A percentile compares a stretch with the other conserved stretches of the same genome.
These are phyloP conservation scores for Fusarium pseudograminearum DNA, from an alignment of 2,329 filamentous ascomycete genomes.

Conservation along the genomic window DNA sequence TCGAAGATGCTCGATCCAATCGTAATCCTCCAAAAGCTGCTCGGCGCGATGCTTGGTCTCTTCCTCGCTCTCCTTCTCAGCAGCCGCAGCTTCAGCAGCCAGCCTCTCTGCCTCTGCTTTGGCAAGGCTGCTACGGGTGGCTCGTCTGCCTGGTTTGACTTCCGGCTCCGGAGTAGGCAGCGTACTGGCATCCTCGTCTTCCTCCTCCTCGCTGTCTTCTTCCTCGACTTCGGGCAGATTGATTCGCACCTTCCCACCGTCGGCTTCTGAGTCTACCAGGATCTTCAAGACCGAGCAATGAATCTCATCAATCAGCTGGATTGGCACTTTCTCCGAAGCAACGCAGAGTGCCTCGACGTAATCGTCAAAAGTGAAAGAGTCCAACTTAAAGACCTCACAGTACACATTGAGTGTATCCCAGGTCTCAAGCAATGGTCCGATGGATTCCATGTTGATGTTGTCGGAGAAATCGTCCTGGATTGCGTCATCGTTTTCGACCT, in stretches of 20 bases:
- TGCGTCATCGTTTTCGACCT: constrained; percentile 55
- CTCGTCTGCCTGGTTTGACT: constrained; percentile 73
- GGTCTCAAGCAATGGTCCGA: constrained; percentile 87
- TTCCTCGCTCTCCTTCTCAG: constrained; percentile 63
- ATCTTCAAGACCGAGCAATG: constrained; percentile 93
- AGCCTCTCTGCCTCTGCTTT: constrained; percentile 81
- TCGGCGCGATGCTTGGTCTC: constrained; percentile 75
- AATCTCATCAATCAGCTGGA: constrained; percentile 88
- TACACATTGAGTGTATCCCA: constrained; percentile 99
- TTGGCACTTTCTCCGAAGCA: constrained; percentile 77
- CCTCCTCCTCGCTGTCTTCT: constrained; percentile 74
- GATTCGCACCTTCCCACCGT: constrained; percentile 83
- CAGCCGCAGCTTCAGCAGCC: constrained; percentile 69
- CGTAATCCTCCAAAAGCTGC: constrained; percentile 78
- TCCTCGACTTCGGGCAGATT: constrained; percentile 80
- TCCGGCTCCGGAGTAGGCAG: constrained; percentile 77
- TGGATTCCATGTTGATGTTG: constrained; percentile 82
- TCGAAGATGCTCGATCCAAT: constrained; percentile 87
- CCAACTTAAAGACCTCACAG: constrained; percentile 90
- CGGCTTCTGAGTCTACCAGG: constrained; percentile 79
- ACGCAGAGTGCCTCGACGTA: constrained; percentile 89
- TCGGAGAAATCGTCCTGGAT: constrained; percentile 32
- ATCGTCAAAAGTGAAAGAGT: constrained; percentile 98
- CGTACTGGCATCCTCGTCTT: constrained; percentile 66
- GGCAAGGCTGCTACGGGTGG: constrained; percentile 86